Conservation (phyloP, 2,329 filamentous ascomycete species). For the Verticillium tricorpus region DNA sequence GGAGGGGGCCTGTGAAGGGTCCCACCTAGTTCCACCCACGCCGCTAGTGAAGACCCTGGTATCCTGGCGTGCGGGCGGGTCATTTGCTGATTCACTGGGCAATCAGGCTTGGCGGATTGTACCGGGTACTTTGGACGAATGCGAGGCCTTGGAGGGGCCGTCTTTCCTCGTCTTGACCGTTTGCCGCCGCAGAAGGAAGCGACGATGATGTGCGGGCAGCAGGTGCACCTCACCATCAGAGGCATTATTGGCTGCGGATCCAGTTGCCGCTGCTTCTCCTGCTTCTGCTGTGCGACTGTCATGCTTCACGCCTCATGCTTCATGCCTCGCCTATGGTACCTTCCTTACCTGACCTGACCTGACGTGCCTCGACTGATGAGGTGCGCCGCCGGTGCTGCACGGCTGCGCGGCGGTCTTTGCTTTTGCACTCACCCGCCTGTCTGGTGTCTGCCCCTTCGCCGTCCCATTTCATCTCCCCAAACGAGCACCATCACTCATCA, state of each 20-base stretch:
- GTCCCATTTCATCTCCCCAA: not conserved
- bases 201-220: not conserved
- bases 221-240: not conserved
- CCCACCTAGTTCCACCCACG: not conserved
- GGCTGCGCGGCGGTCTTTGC: conserved; percentile 3
- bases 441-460: not conserved
- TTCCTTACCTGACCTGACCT: not conserved
- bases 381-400: conserved; percentile 8
- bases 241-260: not conserved
- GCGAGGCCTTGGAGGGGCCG: not conserved
- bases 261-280: not conserved
- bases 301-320: conserved; percentile 7
- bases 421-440: not conserved
- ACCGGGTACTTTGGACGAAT: conserved; percentile 5
- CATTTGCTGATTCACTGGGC: conserved; percentile 3
- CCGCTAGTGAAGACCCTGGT: not conserved
- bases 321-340: conserved; percentile 5
- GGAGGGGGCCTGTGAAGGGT: not conserved
- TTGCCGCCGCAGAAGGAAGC: not conserved
- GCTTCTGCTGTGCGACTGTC: conserved; percentile 8
- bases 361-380: not conserved
- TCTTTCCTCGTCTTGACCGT: not conserved
- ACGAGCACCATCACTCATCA: not conserved
- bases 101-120: conserved; percentile 1
- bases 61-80: conserved; percentile 1